Evolutionary conservation across 352 stramenopile genomes (phyloP).

Genomic region (Albugo candida): DNA sequence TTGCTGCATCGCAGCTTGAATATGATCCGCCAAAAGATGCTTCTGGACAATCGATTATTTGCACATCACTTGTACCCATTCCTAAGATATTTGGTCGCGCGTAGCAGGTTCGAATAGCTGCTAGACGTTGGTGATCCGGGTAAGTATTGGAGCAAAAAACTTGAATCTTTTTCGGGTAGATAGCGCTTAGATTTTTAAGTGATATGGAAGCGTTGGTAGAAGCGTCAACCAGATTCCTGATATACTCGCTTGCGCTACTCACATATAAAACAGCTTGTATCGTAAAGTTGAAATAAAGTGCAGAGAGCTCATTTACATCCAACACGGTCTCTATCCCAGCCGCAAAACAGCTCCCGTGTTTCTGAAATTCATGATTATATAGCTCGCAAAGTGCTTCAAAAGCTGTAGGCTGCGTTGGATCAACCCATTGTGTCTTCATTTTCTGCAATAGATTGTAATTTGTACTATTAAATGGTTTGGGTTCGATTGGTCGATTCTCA

Average conservation of each 20-base stretch:
- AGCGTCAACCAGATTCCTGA: constrained; percentile 27
- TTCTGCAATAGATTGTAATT: constrained; percentile 23
- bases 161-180: constrained; percentile 42
- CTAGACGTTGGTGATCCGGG: constrained; percentile 32
- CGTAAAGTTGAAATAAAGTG: constrained; percentile 42
- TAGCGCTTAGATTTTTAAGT: constrained; percentile 17
- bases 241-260: constrained; percentile 19
- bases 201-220: constrained; percentile 11
- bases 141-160: constrained; percentile 40
- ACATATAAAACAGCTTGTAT: constrained; percentile 26
- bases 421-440: constrained; percentile 46
- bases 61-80: constrained; percentile 1
- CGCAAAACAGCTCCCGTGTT: constrained; percentile 60
- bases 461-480: constrained; percentile 17
- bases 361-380: constrained; percentile 74
- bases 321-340: constrained; percentile 13
- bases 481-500: constrained; percentile 38
- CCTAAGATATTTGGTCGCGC: constrained; percentile 16
- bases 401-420: constrained; percentile 26
- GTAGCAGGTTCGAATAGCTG: constrained; percentile 48
- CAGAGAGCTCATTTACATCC: constrained; percentile 26
- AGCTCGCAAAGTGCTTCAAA: constrained; percentile 55
- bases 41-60: constrained; percentile 9
- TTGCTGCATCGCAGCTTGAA: constrained; percentile 6
- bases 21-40: constrained; percentile 4